These are phyloP conservation scores for Solanum sitiens DNA, from an alignment of 257 asterid genomes.

Conservation along the genomic window DNA sequence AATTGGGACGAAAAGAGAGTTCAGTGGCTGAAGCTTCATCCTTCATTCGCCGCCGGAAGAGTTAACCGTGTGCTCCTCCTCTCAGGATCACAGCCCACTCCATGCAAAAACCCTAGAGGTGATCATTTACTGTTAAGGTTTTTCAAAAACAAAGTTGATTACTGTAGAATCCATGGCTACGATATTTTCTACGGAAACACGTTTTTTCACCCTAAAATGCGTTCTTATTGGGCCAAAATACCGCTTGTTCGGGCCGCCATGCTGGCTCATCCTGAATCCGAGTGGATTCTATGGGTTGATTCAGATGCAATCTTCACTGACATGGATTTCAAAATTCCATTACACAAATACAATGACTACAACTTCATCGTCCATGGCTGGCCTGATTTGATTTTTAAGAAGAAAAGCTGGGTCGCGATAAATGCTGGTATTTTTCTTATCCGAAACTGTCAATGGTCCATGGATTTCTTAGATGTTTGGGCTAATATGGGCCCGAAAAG, in stretches of 20 bases:
- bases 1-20: constrained; percentile 61
- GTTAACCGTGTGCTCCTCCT: constrained; percentile 39
- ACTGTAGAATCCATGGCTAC: constrained; percentile 55
- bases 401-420: constrained; percentile 65
- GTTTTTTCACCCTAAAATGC: constrained; percentile 42
- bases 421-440: constrained; percentile 71
- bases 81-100: constrained; percentile 63
- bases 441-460: constrained; percentile 73
- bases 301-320: constrained; percentile 76
- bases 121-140: constrained; percentile 48
- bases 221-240: constrained; percentile 57
- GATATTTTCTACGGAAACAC: constrained; percentile 22
- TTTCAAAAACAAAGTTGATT: constrained; percentile 76
- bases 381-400: constrained; percentile 46
- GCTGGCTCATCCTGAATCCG: constrained; percentile 73
- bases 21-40: constrained; percentile 48
- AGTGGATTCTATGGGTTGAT: constrained; percentile 79
- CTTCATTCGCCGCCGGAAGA: constrained; percentile 4
- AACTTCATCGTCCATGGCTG: constrained; percentile 68
- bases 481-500: constrained; percentile 70
- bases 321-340: constrained; percentile 69
- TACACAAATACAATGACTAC: constrained; percentile 42
- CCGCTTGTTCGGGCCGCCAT: constrained; percentile 59
- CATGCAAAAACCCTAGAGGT: constrained; percentile 51
- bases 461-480: constrained; percentile 70